Base-by-base conservation (phyloP, 2,329 filamentous ascomycete species). In the Cladosporium sp. region DNA sequence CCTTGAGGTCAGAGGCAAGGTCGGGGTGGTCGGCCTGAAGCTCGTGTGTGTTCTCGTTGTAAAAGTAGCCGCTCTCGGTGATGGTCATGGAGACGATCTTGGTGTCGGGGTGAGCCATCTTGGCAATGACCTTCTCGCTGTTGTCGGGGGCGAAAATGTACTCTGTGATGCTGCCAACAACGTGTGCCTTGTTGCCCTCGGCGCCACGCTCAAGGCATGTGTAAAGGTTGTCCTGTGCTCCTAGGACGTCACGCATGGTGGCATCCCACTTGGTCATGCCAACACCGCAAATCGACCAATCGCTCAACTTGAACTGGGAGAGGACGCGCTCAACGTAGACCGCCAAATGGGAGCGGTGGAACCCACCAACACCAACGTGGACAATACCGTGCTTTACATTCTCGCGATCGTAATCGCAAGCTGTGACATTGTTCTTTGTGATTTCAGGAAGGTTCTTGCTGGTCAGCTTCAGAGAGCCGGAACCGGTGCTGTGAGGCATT, bases 21-120 rank as follows among this genome's bases (percentile, higher is more conserved):
- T 85, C 82, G 10, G 82, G 76, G 72, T 84, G 77, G 51, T 84
- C 78, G 39, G 74, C 73, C 67, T 80, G 74, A 65, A 85, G 77
- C 76, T 84, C 75, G 76, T 85, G 83, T n/a, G 83, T 82, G 78
- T 85, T 84, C 72, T 85, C 83, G 72, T 85, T 84, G 78, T 85
- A 84, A 77, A 83, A 85, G 80, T 85, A 85, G 67, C 83, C 83
- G 71, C 80, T 83, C 77, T 85, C 83, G 51, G 83, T 85, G 72
- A 85, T 85, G 71, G 83, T 85, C 73, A 85, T 72, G 18, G 83
- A 85, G 34, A 85, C 83, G 67, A 85, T 85, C 71, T 79, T 81
- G 14, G 83, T 85, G 70, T 85, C 82, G 0, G 81, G 78, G 75
- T 84, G 79, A 1, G 83, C 83, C 83, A 85, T 84, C 79, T 85